Percentiles rank a stretch among this genome's conserved stretches.
phyloP scores from a whole-genome alignment of 148 eudicot species.

The Rhododendron williamsianum region DNA sequence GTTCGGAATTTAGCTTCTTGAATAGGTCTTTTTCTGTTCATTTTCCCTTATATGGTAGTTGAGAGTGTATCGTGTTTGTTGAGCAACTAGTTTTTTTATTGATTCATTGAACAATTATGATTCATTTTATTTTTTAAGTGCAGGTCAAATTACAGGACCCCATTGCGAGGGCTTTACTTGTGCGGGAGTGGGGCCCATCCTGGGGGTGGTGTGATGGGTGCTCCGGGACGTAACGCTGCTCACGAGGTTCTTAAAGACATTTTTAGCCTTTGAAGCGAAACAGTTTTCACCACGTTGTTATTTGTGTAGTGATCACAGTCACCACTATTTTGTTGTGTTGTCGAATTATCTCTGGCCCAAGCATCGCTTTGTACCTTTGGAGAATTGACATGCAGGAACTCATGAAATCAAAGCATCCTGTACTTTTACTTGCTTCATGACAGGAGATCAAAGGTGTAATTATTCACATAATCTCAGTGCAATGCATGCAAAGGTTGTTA shows the following conservation, averaged over 20 bases:
- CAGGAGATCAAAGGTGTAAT: neutral
- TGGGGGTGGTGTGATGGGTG: conserved; percentile 98
- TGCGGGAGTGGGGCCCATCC: conserved; percentile 98
- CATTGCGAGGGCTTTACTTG: conserved; percentile 73
- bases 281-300: neutral
- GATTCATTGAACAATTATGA: neutral
- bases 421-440: neutral
- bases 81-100: neutral
- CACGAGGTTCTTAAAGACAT: conserved; percentile 58
- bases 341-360: neutral
- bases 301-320: neutral
- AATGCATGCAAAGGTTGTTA: neutral
- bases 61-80: neutral
- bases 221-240: conserved; percentile 97
- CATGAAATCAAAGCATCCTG: neutral
- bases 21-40: neutral
- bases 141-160: conserved; percentile 88
- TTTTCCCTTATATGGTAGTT: neutral
- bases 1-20: neutral
- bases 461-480: neutral
- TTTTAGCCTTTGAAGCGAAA: conserved; percentile 12
- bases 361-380: neutral
- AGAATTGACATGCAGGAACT: neutral
- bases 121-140: neutral
- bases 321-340: neutral